Percentiles rank a stretch among this genome's conserved stretches.
Evolutionary conservation across 257 asterid species (phyloP).

Genomic region (Solanum dulcamara): DNA sequence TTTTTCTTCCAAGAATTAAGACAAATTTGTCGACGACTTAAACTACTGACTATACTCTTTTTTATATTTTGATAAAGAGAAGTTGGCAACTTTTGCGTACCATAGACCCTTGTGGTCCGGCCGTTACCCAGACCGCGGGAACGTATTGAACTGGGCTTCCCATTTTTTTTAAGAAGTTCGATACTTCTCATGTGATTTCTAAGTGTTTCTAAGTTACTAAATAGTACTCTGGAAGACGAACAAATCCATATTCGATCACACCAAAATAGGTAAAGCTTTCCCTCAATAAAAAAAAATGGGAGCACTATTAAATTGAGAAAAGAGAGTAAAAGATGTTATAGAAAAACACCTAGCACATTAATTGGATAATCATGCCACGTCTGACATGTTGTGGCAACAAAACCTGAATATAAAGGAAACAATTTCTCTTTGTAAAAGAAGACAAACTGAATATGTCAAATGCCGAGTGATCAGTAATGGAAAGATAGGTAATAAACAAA

Average conservation of each 20-base stretch:
- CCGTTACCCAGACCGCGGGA: background rate
- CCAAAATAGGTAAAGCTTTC: background rate
- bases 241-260: background rate
- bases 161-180: background rate
- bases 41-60: background rate
- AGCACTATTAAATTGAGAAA: background rate
- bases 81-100: background rate
- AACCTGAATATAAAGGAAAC: background rate
- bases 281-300: background rate
- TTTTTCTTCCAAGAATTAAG: background rate
- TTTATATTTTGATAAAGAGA: background rate
- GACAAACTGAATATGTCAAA: background rate
- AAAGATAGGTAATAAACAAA: background rate
- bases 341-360: background rate
- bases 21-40: background rate
- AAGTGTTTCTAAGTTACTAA: background rate
- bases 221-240: background rate
- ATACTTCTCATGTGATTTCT: background rate
- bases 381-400: background rate
- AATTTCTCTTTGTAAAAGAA: background rate
- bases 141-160: background rate
- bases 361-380: background rate
- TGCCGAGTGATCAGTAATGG: background rate
- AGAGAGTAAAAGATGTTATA: background rate
- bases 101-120: background rate